A percentile compares a stretch with the other conserved stretches of the same genome.
These are phyloP conservation scores for Candida palmyrensis DNA, from an alignment of 805 yeast species.

Conservation along the genomic window DNA sequence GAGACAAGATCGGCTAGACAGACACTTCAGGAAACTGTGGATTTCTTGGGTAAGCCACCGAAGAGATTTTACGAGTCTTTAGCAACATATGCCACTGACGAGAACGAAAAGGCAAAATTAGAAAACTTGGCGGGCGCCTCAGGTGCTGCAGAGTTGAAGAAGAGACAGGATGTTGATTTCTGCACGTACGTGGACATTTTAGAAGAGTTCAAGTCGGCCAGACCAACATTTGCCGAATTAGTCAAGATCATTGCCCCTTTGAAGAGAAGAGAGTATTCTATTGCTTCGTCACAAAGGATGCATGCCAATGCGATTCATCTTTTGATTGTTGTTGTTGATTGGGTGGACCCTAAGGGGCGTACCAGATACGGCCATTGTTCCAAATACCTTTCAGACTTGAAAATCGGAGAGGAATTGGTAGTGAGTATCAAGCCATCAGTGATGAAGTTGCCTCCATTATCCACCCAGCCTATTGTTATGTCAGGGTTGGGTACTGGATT, in stretches of 20 bases:
- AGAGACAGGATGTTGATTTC: conserved; percentile 78
- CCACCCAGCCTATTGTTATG: conserved; percentile 91
- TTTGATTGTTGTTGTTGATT: conserved; percentile 91
- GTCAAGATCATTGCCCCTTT: conserved; percentile 74
- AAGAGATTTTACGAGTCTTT: conserved; percentile 87
- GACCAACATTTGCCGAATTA: conserved; percentile 68
- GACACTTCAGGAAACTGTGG: conserved; percentile 73
- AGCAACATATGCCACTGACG: conserved; percentile 67
- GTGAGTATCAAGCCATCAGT: conserved; percentile 96
- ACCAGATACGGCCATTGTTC: conserved; percentile 93
- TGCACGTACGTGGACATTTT: conserved; percentile 78
- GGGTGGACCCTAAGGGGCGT: conserved; percentile 85
- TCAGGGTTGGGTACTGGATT: conserved; percentile 97
- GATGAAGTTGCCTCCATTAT: conserved; percentile 87
- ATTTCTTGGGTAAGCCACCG: conserved; percentile 91
- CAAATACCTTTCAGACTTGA: conserved; percentile 75
- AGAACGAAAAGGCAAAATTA: conserved; percentile 56
- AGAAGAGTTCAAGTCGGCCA: conserved; percentile 73
- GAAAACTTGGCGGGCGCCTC: conserved; percentile 64
- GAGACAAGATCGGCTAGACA: conserved; percentile 84
- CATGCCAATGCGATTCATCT: conserved; percentile 90
- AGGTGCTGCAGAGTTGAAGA: conserved; percentile 82
- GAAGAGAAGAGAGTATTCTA: conserved; percentile 96
- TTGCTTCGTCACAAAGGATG: conserved; percentile 90
- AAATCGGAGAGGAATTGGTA: conserved; percentile 78